These are phyloP conservation scores for Arthrinium puccinioides DNA, from an alignment of 2,329 filamentous ascomycete genomes.

Conservation along the genomic window DNA sequence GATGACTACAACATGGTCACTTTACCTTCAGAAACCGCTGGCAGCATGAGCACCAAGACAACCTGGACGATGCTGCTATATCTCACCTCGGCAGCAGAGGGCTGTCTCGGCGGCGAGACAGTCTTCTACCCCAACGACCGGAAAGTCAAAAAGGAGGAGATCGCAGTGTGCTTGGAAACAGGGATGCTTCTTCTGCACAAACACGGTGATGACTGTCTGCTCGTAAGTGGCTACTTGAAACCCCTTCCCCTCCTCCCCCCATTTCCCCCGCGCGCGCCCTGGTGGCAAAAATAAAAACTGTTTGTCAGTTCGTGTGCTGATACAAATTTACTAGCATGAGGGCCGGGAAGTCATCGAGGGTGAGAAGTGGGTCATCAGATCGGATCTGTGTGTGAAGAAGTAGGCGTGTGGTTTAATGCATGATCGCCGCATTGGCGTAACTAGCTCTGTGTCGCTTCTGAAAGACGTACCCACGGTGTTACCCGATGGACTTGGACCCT, in stretches of 20 bases:
- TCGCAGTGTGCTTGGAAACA: slow-evolving; percentile 69
- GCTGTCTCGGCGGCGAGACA: slow-evolving; percentile 80
- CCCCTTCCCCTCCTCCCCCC: neutral
- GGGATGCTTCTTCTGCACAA: slow-evolving; percentile 82
- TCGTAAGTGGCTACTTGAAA: slow-evolving; percentile 47
- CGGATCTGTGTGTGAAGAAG: slow-evolving; percentile 65
- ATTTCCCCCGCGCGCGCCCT: neutral
- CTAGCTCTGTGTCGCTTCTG: too few species aligned
- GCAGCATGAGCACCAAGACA: slow-evolving; percentile 52
- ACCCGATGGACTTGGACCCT: too few species aligned
- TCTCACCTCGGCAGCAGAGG: slow-evolving; percentile 66
- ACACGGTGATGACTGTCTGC: slow-evolving; percentile 80
- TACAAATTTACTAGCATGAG: slow-evolving; percentile 56
- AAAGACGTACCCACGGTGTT: too few species aligned
- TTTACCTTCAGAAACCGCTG: slow-evolving; percentile 35
- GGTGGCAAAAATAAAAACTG: neutral
- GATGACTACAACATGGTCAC: slow-evolving; percentile 76
- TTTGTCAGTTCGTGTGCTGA: too few species aligned
- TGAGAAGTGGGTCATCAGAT: slow-evolving; percentile 88
- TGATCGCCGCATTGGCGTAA: too few species aligned
- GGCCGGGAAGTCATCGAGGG: slow-evolving; percentile 70
- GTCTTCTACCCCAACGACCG: slow-evolving; percentile 77
- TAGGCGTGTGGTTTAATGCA: too few species aligned
- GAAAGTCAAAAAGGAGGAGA: slow-evolving; percentile 50
- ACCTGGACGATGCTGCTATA: slow-evolving; percentile 92